Evolutionary conservation across 306 rosid species (phyloP).

Genomic region (Cucurbita argyrosperma): DNA sequence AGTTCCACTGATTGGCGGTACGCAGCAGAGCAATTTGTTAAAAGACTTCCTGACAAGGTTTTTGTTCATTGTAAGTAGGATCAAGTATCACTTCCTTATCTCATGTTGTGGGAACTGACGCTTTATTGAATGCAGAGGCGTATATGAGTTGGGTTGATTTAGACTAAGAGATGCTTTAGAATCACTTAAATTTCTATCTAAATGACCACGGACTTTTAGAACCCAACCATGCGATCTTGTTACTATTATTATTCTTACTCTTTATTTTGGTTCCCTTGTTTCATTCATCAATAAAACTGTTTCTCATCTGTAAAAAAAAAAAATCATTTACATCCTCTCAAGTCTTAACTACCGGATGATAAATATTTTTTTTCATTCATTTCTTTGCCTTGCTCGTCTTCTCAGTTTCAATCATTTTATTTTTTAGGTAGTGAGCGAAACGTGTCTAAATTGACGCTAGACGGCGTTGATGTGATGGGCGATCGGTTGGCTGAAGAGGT

Average conservation of each 20-base stretch:
- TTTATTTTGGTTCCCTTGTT: neutral
- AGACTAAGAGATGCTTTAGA: neutral
- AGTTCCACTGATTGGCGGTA: conserved; percentile 82
- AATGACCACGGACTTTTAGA: neutral
- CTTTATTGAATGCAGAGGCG: neutral
- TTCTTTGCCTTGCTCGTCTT: neutral
- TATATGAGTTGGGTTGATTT: neutral
- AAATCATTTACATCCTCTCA: neutral
- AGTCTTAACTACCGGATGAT: neutral
- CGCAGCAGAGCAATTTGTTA: conserved; percentile 75
- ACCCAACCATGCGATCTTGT: neutral
- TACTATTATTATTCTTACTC: neutral
- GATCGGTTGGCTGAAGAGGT: conserved; percentile 86
- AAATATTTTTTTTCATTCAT: neutral
- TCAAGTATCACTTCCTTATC: neutral
- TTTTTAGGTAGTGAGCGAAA: conserved; percentile 83
- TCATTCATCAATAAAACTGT: neutral
- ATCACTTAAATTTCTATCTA: neutral
- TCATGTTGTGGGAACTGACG: neutral
- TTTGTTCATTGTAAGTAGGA: conserved; percentile 72
- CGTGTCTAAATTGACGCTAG: conserved; percentile 56
- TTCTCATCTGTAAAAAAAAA: neutral
- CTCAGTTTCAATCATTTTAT: neutral
- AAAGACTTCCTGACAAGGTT: conserved; percentile 60
- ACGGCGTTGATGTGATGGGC: conserved; percentile 96